Base-by-base conservation (phyloP, 2,329 filamentous ascomycete species). In the Gyromitra esculenta region DNA sequence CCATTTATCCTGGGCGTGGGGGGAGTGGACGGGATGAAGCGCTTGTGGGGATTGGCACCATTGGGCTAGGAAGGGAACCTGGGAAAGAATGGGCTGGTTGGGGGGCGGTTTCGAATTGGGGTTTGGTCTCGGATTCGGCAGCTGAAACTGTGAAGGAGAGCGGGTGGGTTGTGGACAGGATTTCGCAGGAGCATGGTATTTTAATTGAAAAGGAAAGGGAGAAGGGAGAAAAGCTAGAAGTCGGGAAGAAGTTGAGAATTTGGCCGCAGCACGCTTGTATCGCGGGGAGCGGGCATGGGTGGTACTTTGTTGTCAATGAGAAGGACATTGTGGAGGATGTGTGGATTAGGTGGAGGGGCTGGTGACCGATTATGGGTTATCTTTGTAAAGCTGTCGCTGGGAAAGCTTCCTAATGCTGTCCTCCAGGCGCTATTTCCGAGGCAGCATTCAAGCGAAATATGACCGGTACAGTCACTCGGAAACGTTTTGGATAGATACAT, bases 241-340 rank as follows among this genome's bases (percentile, higher is more conserved):
- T 92, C 41, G 92, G 92, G 0, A 88, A 93, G 81, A 89, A 89
- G 81, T 83, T 94, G 35, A 86, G 89, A 73, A 84, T 95, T 6
- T 94, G 91, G 89, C 92, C 92, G 0, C 95, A 95, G 80, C 92
- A 96, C 84, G 89, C 92, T 45, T 96, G 92, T 82, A 91, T 95
- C 79, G 88, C 92, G 0, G 90, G 91, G 0, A 90, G 89, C 0
- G 88, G 88, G 37, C 92, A 90, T 83, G 89, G 87, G 1, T 92
- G 89, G 86, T 96, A 93, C 83, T 84, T 93, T 21, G 85, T 95
- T 43, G 89, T 94, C 1, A 92, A 95, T 83, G 89, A 88, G 25
- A 86, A 88, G 79, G 86, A 90, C 75, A 86, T 88, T 80, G 86
- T 92, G 76, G 85, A 92, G n/a, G 92, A 95, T 85, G 87, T 94